phyloP scores from a whole-genome alignment of 2,329 filamentous ascomycete species.

The Domatiomyces catenatus region DNA sequence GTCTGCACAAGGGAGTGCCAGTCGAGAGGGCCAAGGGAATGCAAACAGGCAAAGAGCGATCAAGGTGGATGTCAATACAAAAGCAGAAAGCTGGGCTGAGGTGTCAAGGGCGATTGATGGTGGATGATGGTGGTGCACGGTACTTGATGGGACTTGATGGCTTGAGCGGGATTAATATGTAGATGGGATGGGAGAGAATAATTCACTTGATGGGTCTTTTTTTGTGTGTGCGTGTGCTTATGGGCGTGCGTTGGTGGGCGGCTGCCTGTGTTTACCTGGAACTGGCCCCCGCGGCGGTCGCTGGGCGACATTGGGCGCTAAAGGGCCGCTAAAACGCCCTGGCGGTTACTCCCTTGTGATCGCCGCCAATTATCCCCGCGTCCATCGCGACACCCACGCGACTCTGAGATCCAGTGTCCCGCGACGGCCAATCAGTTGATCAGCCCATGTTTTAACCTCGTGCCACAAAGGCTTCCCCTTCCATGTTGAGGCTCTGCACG shows the following conservation, averaged over 20 bases:
- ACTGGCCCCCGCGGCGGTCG: not conserved
- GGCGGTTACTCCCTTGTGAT: not conserved
- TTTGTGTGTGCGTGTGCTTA: too few relatives aligned
- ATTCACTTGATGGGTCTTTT: too few relatives aligned
- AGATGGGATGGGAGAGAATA: not conserved
- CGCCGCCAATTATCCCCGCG: not conserved
- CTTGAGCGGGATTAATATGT: not conserved
- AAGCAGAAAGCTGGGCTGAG: not conserved
- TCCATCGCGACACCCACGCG: not conserved
- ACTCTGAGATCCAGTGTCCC: not conserved
- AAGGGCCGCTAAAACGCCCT: not conserved
- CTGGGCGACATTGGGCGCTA: not conserved
- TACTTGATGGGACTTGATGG: too few relatives aligned
- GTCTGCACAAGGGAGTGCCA: constrained; percentile 3
- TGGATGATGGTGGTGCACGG: not conserved
- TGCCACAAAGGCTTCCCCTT: too few relatives aligned
- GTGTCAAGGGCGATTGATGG: not conserved
- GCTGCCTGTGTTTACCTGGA: not conserved
- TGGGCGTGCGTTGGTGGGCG: not conserved
- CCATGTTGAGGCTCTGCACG: too few relatives aligned
- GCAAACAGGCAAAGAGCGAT: not conserved
- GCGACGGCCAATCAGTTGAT: not conserved
- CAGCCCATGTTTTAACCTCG: not conserved
- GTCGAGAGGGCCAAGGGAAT: not conserved
- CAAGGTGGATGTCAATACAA: constrained; percentile 1